Evolutionary conservation across 768 basidiomycete genomes (phyloP).

Genomic region (Clathrus columnatus): DNA sequence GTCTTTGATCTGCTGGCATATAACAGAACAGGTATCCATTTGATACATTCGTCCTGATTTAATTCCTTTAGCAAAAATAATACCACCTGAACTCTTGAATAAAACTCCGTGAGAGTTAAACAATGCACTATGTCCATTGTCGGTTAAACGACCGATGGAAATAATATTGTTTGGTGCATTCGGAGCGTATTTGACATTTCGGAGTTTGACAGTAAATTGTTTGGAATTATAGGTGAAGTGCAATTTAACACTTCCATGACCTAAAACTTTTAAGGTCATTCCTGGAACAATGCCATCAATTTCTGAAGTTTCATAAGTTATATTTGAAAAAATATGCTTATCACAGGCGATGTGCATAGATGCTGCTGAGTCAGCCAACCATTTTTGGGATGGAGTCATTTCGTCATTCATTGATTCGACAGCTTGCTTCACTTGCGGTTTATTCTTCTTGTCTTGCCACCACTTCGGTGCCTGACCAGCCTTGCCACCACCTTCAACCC

Average conservation of each 20-base stretch:
- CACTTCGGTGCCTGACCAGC: constrained; percentile 14
- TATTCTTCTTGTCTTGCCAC: neutral
- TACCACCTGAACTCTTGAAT: neutral
- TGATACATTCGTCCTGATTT: neutral
- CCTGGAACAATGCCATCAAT: no score
- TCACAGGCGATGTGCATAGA: neutral
- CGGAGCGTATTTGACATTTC: neutral
- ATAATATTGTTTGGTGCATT: neutral
- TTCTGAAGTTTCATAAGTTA: no score
- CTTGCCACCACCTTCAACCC: constrained; percentile 13
- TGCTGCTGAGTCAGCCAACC: neutral
- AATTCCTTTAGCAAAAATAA: neutral
- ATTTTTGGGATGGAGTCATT: no score
- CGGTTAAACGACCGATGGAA: neutral
- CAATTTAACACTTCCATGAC: no score
- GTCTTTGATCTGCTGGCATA: neutral
- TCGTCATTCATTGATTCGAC: no score
- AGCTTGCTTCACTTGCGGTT: neutral
- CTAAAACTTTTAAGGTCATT: no score
- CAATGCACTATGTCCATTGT: neutral
- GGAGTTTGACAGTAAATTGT: neutral
- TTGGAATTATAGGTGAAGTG: no score
- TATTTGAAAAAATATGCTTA: neutral
- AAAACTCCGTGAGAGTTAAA: neutral
- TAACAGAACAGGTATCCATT: neutral